Conservation (phyloP, 257 asterid genomes). For the Lithospermum erythrorhizon region DNA sequence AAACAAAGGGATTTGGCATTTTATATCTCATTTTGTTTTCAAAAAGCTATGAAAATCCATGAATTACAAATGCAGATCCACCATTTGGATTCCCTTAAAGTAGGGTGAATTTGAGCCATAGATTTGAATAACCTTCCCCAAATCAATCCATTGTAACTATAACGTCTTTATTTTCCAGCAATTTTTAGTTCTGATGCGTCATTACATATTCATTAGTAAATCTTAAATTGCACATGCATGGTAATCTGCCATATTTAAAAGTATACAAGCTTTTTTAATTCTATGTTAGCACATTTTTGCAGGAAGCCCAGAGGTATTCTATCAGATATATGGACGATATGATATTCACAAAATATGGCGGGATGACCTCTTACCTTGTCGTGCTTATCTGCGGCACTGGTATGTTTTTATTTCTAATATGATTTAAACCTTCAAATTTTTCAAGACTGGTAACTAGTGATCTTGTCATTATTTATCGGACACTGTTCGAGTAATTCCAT, state of each 20-base stretch:
- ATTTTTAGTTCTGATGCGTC: background rate
- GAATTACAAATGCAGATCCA: background rate
- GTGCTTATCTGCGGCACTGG: slow-evolving; percentile 92
- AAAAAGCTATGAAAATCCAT: background rate
- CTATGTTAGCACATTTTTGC: slow-evolving; percentile 15
- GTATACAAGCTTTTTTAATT: background rate
- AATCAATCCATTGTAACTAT: background rate
- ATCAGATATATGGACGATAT: slow-evolving; percentile 49
- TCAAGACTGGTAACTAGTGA: too few species aligned
- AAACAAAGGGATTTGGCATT: background rate
- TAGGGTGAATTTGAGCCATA: background rate
- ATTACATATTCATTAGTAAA: background rate
- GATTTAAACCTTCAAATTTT: background rate
- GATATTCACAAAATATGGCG: slow-evolving; percentile 68
- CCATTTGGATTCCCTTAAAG: background rate
- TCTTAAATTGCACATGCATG: background rate
- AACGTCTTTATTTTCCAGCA: background rate
- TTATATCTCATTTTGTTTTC: too few species aligned
- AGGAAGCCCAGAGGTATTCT: slow-evolving; percentile 56
- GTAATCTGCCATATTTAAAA: background rate
- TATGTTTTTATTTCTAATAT: slow-evolving; percentile 22
- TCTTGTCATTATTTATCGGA: too few species aligned
- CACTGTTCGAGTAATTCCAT: background rate
- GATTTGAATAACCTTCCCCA: background rate
- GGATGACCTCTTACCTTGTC: slow-evolving; percentile 89